These are phyloP conservation scores for Chaetomium olivaceum DNA, from an alignment of 2,329 filamentous ascomycete genomes.

Conservation along the genomic window DNA sequence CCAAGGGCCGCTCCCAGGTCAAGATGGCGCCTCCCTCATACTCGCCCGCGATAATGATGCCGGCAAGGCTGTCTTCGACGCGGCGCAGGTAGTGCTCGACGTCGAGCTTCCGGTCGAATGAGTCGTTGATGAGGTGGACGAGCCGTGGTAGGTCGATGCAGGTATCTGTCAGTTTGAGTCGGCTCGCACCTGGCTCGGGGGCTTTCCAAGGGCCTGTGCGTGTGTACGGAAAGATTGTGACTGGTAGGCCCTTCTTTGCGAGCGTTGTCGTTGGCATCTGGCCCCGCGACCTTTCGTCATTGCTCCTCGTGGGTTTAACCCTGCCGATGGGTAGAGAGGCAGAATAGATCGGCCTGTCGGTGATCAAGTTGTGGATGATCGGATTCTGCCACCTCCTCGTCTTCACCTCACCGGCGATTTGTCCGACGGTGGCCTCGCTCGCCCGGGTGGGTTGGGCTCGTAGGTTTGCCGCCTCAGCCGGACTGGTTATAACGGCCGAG, in stretches of 20 bases:
- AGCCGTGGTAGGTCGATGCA: constrained; percentile 81
- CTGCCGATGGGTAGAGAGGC: constrained; percentile 81
- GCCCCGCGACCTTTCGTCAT: constrained; percentile 21
- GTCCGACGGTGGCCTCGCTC: constrained; percentile 42
- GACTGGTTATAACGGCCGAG: constrained; percentile 86
- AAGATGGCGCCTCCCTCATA: constrained; percentile 95
- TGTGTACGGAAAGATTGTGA: constrained; percentile 79
- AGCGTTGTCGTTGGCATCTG: constrained; percentile 65
- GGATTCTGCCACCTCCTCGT: constrained; percentile 69
- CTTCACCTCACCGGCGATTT: constrained; percentile 53
- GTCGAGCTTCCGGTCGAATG: constrained; percentile 82
- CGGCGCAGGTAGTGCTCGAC: constrained; percentile 78
- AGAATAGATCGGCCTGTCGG: constrained; percentile 89
- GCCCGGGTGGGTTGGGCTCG: constrained; percentile 41
- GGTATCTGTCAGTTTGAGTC: constrained; percentile 73
- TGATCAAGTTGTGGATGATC: constrained; percentile 91
- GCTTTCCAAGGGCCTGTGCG: constrained; percentile 66
- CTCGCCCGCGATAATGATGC: constrained; percentile 90
- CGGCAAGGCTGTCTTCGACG: constrained; percentile 79
- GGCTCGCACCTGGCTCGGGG: constrained; percentile 58
- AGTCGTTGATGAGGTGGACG: constrained; percentile 87
- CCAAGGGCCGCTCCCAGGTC: constrained; percentile 83
- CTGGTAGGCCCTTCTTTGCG: constrained; percentile 85
- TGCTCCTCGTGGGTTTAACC: constrained; percentile 45
- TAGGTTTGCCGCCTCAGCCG: constrained; percentile 72